phyloP scores from a whole-genome alignment of 805 yeast genomes.

The Candida arabinofermentans region DNA sequence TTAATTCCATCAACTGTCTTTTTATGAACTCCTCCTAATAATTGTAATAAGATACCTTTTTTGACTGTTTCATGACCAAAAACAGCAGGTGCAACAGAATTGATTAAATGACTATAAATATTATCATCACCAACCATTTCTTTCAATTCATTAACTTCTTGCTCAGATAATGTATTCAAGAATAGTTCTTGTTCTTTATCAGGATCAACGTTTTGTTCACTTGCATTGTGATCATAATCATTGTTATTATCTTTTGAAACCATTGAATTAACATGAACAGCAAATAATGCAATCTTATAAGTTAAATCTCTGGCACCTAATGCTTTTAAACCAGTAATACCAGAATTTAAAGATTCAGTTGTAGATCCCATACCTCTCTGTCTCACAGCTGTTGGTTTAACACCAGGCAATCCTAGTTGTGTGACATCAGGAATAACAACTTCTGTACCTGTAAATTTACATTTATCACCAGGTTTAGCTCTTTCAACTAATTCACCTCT shows the following conservation, averaged over 20 bases:
- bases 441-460: conserved; percentile 90
- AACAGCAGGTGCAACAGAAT: conserved; percentile 92
- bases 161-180: conserved; percentile 69
- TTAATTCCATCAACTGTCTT: conserved; percentile 90
- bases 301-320: conserved; percentile 95
- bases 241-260: conserved; percentile 34
- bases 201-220: conserved; percentile 35
- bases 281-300: conserved; percentile 85
- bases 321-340: conserved; percentile 83
- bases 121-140: conserved; percentile 89
- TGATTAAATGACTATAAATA: conserved; percentile 77
- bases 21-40: conserved; percentile 95
- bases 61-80: conserved; percentile 94
- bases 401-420: conserved; percentile 92
- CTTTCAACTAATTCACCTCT: conserved; percentile 94
- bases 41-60: conserved; percentile 84
- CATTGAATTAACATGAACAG: conserved; percentile 80
- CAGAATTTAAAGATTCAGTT: conserved; percentile 69
- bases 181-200: conserved; percentile 78
- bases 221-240: conserved; percentile 21
- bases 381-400: conserved; percentile 77
- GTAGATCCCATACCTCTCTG: conserved; percentile 48
- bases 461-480: conserved; percentile 96
- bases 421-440: conserved; percentile 93
- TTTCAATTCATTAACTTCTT: conserved; percentile 80